Percentiles rank a stretch among this genome's conserved stretches.
These are phyloP conservation scores for Neltuma alba DNA, from an alignment of 306 rosid genomes.

Conservation along the genomic window DNA sequence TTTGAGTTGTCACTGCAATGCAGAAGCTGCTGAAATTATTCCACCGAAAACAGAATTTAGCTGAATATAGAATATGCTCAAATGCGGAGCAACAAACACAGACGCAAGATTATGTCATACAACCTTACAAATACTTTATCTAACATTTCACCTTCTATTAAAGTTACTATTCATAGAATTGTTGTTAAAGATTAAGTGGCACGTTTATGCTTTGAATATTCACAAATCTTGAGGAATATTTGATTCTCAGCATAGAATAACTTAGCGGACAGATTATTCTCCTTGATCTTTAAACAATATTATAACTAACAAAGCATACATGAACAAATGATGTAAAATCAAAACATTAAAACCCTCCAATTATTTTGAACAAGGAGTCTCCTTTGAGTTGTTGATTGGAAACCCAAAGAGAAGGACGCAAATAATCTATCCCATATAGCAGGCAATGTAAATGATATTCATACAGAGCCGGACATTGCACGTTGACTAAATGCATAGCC, in stretches of 20 bases:
- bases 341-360: background rate
- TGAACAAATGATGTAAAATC: background rate
- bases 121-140: background rate
- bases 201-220: background rate
- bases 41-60: background rate
- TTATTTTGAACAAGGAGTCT: background rate
- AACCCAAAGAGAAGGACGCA: constrained; percentile 8
- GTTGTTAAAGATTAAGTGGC: background rate
- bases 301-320: background rate
- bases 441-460: constrained; percentile 22
- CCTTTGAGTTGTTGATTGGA: background rate
- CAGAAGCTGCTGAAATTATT: background rate
- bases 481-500: constrained; percentile 3
- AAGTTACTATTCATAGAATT: background rate
- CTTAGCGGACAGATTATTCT: background rate
- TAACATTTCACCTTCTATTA: background rate
- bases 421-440: constrained; percentile 1
- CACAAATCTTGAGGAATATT: background rate
- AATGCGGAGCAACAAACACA: background rate
- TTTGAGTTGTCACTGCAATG: background rate
- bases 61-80: background rate
- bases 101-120: background rate
- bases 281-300: too few relatives aligned
- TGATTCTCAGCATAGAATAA: background rate
- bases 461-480: constrained; percentile 2